Evolutionary conservation across 805 yeast genomes (phyloP).

Genomic region (Candida ponderosae): DNA sequence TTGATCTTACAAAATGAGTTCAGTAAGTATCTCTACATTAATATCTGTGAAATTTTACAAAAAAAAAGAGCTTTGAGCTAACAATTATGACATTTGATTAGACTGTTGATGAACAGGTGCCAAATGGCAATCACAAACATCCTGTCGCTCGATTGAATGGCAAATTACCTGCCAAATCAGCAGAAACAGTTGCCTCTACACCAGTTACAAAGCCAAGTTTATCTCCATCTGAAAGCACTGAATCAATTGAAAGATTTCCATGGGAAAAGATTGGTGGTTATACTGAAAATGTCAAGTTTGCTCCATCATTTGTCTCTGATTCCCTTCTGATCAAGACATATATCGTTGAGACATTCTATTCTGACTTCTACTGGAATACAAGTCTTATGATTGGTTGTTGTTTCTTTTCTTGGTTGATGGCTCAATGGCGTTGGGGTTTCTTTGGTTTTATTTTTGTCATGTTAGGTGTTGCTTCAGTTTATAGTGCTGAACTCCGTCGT

Average conservation of each 20-base stretch:
- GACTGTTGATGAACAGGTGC: background rate
- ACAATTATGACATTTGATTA: too few species aligned
- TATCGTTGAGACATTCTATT: constrained; percentile 58
- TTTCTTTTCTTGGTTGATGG: constrained; percentile 62
- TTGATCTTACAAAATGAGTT: background rate
- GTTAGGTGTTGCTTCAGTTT: constrained; percentile 55
- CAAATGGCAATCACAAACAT: background rate
- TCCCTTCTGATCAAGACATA: constrained; percentile 44
- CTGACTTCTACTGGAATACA: constrained; percentile 69
- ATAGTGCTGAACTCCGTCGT: constrained; percentile 66
- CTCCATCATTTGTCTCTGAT: constrained; percentile 14
- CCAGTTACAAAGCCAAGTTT: background rate
- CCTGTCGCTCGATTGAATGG: background rate
- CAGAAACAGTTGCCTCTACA: background rate
- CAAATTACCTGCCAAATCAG: background rate
- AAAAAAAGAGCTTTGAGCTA: too few species aligned
- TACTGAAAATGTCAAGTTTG: constrained; percentile 17
- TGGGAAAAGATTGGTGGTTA: constrained; percentile 26
- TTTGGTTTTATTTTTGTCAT: constrained; percentile 54
- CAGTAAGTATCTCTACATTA: background rate
- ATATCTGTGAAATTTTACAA: too few species aligned
- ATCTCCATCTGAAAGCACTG: background rate
- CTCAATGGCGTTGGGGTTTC: constrained; percentile 56
- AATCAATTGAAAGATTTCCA: constrained; percentile 18
- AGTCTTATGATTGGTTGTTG: constrained; percentile 61